Conservation (phyloP, 352 stramenopile genomes). For the Phytophthora constricta region DNA sequence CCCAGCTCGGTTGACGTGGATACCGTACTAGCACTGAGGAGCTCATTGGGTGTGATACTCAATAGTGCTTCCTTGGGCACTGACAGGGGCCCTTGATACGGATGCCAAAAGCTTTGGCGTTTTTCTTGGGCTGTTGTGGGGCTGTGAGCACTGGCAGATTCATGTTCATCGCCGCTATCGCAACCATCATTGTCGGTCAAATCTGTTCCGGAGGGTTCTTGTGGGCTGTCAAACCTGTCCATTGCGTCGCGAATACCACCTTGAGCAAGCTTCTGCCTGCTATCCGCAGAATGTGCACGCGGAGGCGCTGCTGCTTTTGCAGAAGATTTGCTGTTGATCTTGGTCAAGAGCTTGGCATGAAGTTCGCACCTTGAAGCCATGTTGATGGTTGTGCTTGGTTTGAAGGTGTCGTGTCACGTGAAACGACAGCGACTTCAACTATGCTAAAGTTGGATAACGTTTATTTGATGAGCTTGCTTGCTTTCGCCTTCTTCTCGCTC, state of each 20-base stretch:
- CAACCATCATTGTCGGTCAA: neutral
- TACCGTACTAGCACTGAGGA: slow-evolving; percentile 10
- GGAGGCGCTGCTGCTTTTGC: neutral
- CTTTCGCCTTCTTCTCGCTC: too few relatives aligned
- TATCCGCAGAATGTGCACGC: slow-evolving; percentile 1
- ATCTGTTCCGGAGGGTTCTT: neutral
- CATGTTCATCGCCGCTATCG: neutral
- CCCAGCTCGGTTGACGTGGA: slow-evolving; percentile 31
- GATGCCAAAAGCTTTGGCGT: neutral
- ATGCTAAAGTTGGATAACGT: slow-evolving; percentile 4
- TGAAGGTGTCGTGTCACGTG: too few relatives aligned
- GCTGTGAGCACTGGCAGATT: slow-evolving; percentile 7
- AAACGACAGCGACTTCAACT: slow-evolving; percentile 1
- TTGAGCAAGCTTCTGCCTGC: neutral
- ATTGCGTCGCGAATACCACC: neutral
- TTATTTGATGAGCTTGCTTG: neutral
- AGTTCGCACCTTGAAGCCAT: neutral
- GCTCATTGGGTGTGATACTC: neutral
- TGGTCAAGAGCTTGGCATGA: neutral
- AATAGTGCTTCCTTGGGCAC: neutral
- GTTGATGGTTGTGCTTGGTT: neutral
- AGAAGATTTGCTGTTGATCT: neutral
- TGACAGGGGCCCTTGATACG: neutral
- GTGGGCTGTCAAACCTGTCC: too few relatives aligned
- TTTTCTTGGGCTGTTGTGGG: neutral